Conservation (phyloP, 805 yeast genomes). For the Hanseniaspora jakobsenii region DNA sequence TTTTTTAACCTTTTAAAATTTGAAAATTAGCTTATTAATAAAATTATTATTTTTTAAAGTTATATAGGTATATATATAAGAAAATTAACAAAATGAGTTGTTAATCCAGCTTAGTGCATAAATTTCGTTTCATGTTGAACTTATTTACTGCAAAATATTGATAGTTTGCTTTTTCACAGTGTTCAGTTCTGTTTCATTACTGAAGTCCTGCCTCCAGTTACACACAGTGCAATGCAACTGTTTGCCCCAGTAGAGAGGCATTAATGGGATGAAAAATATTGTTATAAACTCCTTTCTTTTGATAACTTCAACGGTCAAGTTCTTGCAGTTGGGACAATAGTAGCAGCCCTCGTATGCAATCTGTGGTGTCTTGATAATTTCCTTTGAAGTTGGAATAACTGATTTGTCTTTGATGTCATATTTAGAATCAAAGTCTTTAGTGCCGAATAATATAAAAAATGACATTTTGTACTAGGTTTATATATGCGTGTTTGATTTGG, state of each 20-base stretch:
- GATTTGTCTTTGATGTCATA: conserved; percentile 20
- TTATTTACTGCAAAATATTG: background rate
- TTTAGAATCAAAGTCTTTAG: conserved; percentile 25
- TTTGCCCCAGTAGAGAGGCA: conserved; percentile 43
- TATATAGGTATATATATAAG: too few species aligned
- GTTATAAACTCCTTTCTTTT: conserved; percentile 44
- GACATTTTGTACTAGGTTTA: conserved; percentile 15
- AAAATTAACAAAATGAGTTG: too few species aligned
- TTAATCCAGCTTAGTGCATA: too few species aligned
- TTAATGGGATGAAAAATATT: conserved; percentile 41
- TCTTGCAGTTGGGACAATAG: conserved; percentile 50
- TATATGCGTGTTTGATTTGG: background rate
- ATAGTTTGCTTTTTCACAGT: conserved; percentile 22
- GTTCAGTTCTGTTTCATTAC: conserved; percentile 24
- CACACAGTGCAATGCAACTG: conserved; percentile 42
- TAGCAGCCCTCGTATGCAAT: conserved; percentile 20
- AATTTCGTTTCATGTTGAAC: too few species aligned
- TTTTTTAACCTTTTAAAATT: too few species aligned
- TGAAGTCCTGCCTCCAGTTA: conserved; percentile 35
- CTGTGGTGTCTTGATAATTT: conserved; percentile 4
- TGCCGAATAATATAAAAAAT: conserved; percentile 29
- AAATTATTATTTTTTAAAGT: too few species aligned
- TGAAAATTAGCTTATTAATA: too few species aligned
- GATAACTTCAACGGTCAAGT: conserved; percentile 40
- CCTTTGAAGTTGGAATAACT: conserved; percentile 3